phyloP scores from a whole-genome alignment of 345 rosid species.

The Turnera subulata region DNA sequence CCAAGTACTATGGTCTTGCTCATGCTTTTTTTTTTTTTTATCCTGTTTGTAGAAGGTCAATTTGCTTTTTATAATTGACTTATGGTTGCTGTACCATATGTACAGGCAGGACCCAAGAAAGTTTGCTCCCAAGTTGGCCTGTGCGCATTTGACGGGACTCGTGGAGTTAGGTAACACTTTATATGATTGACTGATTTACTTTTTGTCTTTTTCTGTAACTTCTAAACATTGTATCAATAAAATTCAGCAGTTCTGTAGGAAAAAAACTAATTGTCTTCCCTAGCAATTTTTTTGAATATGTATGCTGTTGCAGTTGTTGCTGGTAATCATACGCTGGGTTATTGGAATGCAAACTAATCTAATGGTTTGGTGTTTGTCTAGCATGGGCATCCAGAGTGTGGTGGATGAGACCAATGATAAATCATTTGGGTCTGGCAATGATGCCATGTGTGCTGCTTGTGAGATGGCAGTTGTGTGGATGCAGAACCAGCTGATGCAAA shows the following conservation, averaged over 20 bases:
- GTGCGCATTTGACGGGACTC: conserved; percentile 24
- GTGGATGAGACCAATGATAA: conserved; percentile 17
- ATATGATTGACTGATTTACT: neutral
- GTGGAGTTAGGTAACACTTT: conserved; percentile 16
- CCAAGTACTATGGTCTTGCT: too few species aligned
- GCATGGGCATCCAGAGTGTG: conserved; percentile 25
- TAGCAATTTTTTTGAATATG: neutral
- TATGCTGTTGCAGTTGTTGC: neutral
- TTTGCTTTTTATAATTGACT: neutral
- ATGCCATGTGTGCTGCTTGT: conserved; percentile 29
- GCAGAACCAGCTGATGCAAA: conserved; percentile 21
- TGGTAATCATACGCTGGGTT: neutral
- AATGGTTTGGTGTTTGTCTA: neutral
- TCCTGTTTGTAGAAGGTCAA: neutral
- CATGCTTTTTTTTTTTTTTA: neutral
- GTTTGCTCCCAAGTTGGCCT: conserved; percentile 26
- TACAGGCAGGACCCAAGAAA: conserved; percentile 23
- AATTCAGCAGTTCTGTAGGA: too few species aligned
- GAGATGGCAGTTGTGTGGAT: conserved; percentile 35
- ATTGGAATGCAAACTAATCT: neutral
- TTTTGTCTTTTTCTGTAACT: neutral
- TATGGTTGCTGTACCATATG: neutral
- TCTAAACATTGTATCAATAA: too few species aligned
- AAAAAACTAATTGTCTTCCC: too few species aligned
- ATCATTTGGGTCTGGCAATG: conserved; percentile 14